phyloP scores from a whole-genome alignment of 768 basidiomycete genomes.

The Rhodosporidiobolus sp. region DNA sequence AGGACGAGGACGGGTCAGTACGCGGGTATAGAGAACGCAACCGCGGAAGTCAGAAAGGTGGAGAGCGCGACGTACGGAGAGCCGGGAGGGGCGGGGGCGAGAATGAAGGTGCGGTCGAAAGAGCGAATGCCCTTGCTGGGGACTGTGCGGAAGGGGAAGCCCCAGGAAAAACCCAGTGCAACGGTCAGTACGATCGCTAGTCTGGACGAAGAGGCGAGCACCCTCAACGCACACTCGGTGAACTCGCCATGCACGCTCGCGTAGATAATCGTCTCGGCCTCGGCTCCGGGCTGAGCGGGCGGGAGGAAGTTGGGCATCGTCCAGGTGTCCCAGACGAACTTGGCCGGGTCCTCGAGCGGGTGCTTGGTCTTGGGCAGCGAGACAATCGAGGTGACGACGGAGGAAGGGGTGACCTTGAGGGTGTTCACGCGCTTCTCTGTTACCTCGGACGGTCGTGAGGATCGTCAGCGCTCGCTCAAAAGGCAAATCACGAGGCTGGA shows the following conservation, averaged over 20 bases:
- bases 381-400: conserved; percentile 60
- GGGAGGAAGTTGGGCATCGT: conserved; percentile 48
- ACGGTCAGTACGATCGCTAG: conserved; percentile 1
- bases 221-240: conserved; percentile 66
- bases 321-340: conserved; percentile 84
- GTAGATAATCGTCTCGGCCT: conserved; percentile 56
- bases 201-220: background rate
- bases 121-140: conserved; percentile 77
- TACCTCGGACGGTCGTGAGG: conserved; percentile 49
- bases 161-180: conserved; percentile 19
- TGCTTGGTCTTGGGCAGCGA: conserved; percentile 75
- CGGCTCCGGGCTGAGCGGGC: conserved; percentile 53
- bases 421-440: conserved; percentile 50
- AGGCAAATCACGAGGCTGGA: background rate
- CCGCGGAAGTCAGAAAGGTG: fast-evolving
- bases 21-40: too few species aligned
- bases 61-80: conserved; percentile 64
- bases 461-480: background rate
- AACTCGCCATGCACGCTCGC: conserved; percentile 85
- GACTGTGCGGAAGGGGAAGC: conserved; percentile 50
- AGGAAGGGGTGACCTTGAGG: conserved; percentile 69
- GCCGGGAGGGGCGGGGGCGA: conserved; percentile 73
- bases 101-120: conserved; percentile 87
- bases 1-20: conserved; percentile 12
- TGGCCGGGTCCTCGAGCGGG: conserved; percentile 72